Percentiles rank a stretch among this genome's conserved stretches.
Conservation (phyloP, 371 early-diverging fungal species). For the Mortierella sp. region DNA sequence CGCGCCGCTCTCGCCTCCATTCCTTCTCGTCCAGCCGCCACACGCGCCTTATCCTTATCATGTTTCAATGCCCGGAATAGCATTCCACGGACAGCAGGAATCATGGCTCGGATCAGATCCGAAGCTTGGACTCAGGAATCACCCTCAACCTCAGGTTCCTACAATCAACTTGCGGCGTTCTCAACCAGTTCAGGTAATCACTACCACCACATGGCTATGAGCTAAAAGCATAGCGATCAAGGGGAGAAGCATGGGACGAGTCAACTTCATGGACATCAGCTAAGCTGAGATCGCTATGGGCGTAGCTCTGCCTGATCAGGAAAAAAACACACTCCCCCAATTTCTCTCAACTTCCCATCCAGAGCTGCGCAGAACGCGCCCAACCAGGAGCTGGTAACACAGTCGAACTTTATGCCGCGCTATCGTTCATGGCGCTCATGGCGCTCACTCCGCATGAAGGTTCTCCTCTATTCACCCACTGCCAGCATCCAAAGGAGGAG, state of each 20-base stretch:
- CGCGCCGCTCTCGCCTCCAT: not conserved
- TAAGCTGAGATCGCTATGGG: not conserved
- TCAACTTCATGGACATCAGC: not conserved
- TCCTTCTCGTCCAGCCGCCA: not conserved
- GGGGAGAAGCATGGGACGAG: not conserved
- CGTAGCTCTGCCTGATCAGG: not conserved
- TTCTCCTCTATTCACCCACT: no score
- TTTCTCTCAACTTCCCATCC: not conserved
- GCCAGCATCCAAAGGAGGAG: no score
- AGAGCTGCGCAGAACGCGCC: constrained; percentile 1
- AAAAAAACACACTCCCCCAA: not conserved
- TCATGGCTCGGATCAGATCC: constrained; percentile 11
- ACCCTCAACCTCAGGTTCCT: not conserved
- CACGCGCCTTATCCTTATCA: constrained; percentile 8
- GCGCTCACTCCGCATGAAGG: no score
- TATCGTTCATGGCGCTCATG: not conserved
- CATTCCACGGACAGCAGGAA: constrained; percentile 4
- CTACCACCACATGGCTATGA: no score
- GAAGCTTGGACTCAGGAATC: not conserved
- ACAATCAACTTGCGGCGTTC: constrained; percentile 17
- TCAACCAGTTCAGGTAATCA: constrained; percentile 39
- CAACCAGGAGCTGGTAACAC: not conserved
- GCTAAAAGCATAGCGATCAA: not conserved
- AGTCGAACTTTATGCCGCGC: constrained; percentile 1
- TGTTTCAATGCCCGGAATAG: constrained; percentile 15